Conservation (phyloP, 1,284 basidiomycete species). For the Sanguinoderma infundibulare region DNA sequence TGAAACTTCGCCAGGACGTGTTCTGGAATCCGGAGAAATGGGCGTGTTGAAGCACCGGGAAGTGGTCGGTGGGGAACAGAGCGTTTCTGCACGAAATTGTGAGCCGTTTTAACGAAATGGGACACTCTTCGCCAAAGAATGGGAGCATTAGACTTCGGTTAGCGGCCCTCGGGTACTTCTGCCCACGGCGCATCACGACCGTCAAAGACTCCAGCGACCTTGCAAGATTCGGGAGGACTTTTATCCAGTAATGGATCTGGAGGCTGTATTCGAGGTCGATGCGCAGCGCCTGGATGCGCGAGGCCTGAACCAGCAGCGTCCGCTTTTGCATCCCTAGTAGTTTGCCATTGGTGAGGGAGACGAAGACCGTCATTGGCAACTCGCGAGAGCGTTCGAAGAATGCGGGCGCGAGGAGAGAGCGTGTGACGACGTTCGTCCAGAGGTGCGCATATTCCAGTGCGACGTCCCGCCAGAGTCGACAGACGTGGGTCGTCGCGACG, state of each 20-base stretch:
- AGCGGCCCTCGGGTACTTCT: neutral
- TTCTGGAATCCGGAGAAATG: neutral
- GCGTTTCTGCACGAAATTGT: neutral
- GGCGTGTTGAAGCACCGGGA: neutral
- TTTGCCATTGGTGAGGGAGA: neutral
- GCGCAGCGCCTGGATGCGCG: conserved; percentile 1
- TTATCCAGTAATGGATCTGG: neutral
- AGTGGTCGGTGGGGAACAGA: neutral
- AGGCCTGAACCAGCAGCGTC: neutral
- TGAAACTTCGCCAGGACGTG: neutral
- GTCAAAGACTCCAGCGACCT: neutral
- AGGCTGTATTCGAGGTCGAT: neutral
- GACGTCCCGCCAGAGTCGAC: conserved; percentile 9
- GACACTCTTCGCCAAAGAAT: neutral
- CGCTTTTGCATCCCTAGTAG: neutral
- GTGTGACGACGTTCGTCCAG: neutral
- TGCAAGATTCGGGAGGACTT: neutral
- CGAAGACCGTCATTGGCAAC: neutral
- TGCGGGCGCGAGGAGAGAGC: neutral
- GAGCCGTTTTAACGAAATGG: neutral
- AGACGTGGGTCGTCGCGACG: conserved; percentile 11
- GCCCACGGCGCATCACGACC: neutral
- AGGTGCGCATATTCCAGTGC: conserved; percentile 1
- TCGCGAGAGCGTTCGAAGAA: neutral
- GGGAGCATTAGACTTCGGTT: neutral